These are phyloP conservation scores for Penicillium nordicum DNA, from an alignment of 2,329 filamentous ascomycete species.

Conservation along the genomic window DNA sequence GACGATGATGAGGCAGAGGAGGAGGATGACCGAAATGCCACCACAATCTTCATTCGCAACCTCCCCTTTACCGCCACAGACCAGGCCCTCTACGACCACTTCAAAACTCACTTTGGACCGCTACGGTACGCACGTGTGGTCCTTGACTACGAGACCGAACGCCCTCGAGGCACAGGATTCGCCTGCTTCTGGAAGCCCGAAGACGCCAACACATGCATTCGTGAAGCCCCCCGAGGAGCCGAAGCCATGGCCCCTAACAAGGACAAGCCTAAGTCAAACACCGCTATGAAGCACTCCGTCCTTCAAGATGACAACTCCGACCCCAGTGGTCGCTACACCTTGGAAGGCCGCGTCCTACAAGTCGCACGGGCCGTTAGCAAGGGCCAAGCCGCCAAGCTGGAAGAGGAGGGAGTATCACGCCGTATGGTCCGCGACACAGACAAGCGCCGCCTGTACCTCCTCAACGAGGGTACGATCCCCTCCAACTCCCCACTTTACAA, in stretches of 20 bases:
- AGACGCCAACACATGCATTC: conserved; percentile 74
- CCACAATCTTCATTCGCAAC: conserved; percentile 89
- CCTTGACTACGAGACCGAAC: conserved; percentile 77
- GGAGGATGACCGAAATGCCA: conserved; percentile 57
- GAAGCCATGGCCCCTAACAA: conserved; percentile 43
- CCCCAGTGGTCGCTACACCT: conserved; percentile 77
- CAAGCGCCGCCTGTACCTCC: conserved; percentile 82
- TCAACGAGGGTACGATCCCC: conserved; percentile 80
- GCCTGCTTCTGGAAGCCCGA: conserved; percentile 81
- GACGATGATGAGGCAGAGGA: conserved; percentile 44
- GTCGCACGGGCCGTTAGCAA: conserved; percentile 82
- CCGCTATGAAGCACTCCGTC: conserved; percentile 70
- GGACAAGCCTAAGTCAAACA: conserved; percentile 35
- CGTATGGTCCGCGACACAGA: conserved; percentile 73
- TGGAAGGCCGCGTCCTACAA: conserved; percentile 84
- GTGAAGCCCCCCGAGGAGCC: conserved; percentile 62
- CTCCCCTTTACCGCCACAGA: conserved; percentile 86
- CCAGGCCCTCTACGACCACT: conserved; percentile 77
- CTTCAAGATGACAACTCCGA: conserved; percentile 84
- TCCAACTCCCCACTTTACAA: conserved; percentile 73
- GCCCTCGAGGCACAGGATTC: conserved; percentile 88
- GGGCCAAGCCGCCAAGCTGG: conserved; percentile 71
- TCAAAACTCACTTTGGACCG: conserved; percentile 73
- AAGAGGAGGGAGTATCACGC: conserved; percentile 61
- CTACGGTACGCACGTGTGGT: conserved; percentile 89